Percentiles rank a stretch among this genome's conserved stretches.
These are phyloP conservation scores for Cetraspora pellucida DNA, from an alignment of 192 early-diverging fungal genomes.

Conservation along the genomic window DNA sequence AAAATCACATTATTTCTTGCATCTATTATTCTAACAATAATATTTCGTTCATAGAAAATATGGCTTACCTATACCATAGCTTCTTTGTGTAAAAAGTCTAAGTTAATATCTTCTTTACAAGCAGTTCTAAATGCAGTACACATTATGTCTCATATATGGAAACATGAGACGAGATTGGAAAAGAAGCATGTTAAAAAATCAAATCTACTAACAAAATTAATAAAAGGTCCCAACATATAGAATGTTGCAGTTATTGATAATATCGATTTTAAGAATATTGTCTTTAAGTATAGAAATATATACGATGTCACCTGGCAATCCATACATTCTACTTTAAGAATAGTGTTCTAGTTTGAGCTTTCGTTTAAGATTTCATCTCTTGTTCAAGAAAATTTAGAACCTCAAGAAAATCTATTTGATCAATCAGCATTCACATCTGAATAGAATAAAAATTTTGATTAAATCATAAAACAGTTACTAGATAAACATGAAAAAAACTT, in stretches of 20 bases:
- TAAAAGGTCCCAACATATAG: background rate
- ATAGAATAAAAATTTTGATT: background rate
- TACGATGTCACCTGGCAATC: background rate
- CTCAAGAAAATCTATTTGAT: background rate
- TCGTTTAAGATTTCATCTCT: background rate
- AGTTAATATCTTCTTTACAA: background rate
- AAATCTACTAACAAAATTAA: background rate
- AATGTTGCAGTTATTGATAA: slow-evolving; percentile 18
- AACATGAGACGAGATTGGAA: background rate
- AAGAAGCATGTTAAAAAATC: background rate
- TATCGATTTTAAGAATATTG: slow-evolving; percentile 4
- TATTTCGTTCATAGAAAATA: background rate
- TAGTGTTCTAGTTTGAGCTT: background rate
- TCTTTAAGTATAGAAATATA: slow-evolving; percentile 1
- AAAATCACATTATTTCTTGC: slow-evolving; percentile 7
- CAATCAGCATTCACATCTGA: background rate
- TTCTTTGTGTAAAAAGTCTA: background rate
- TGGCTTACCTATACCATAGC: background rate
- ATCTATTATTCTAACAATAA: background rate
- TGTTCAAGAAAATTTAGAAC: background rate
- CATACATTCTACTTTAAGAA: background rate
- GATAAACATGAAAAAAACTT: background rate
- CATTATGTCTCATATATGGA: background rate
- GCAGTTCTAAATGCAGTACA: background rate
- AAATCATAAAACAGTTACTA: no score